Evolutionary conservation across 192 early-diverging fungal genomes (phyloP), one percentile per base, ranked within the genome.

Genomic region (Coemansia guatemalensis): DNA sequence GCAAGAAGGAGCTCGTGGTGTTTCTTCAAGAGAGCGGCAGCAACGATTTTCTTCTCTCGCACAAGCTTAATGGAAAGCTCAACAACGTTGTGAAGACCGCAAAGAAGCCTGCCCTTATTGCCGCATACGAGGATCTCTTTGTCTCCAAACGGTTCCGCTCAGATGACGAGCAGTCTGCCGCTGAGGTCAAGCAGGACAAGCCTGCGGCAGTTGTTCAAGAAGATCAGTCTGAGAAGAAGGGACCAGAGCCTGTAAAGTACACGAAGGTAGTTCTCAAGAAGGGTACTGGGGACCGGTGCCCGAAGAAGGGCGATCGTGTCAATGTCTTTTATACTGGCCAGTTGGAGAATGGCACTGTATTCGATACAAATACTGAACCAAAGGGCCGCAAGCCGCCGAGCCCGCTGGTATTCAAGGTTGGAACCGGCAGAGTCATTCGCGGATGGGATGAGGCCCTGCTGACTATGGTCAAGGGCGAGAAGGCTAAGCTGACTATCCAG

Each of bases 371-470:
- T 68, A 75, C 78, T 21, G 64, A 66, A 26, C 66, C 71, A 47
- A 75, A 72, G 64, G 79, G 78, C 44, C 82, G 86, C 66, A 90
- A 88, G 84, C 84, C 87, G 59, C 75, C 78, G n/a, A 64, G 71
- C 29, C 88, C 90, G 3, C 76, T 95, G 30, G 75, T 82, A 30
- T 93, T 93, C 80, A 90, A 85, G 69, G 77, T 99, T 69, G 96
- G 96, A 65, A 92, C 92, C n/a, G 92, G 92, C n/a, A 89, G 85
- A 51, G 95, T 99, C 62, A 99, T 99, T 68, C 84, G 87, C 54
- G 93, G 89, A 26, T 90, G 91, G 91, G 87, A 88, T 67, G 85
- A 88, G 84, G 94, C 90, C 71, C 88, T 98, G 60, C 86, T 92
- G 52, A 84, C 93, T 62, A 88, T 99, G 87, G 90, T 88, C 27